Percentiles rank a stretch among this genome's conserved stretches.
phyloP scores from a whole-genome alignment of 2,329 filamentous ascomycete genomes.

The Colletotrichum sp. region DNA sequence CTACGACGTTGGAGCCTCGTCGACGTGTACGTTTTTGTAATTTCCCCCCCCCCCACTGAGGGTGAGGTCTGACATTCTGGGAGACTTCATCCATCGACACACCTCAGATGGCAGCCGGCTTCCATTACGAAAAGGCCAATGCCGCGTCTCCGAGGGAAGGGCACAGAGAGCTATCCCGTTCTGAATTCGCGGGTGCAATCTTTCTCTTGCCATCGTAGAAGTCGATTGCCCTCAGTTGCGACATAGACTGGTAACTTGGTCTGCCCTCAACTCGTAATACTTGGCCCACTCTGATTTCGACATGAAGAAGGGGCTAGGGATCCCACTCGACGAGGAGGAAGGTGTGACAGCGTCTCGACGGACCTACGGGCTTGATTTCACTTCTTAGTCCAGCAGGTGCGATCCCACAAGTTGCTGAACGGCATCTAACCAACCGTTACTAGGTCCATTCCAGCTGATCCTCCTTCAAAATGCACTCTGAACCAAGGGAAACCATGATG shows the following conservation, averaged over 20 bases:
- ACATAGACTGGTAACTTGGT: background rate
- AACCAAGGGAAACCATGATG: background rate
- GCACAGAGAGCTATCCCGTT: fast-evolving
- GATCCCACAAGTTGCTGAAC: background rate
- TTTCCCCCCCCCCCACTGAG: fast-evolving
- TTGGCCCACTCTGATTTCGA: background rate
- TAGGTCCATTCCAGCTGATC: too few relatives aligned
- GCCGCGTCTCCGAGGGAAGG: background rate
- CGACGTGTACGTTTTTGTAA: background rate
- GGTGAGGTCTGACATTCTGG: fast-evolving
- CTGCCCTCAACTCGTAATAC: fast-evolving
- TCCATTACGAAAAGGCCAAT: background rate
- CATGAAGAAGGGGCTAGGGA: background rate
- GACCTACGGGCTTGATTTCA: fast-evolving
- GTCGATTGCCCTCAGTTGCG: fast-evolving
- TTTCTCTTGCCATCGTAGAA: fast-evolving
- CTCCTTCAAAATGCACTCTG: background rate
- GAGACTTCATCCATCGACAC: background rate
- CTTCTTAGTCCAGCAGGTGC: background rate
- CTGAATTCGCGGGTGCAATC: background rate
- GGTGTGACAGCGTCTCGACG: background rate
- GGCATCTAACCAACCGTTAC: too few relatives aligned
- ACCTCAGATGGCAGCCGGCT: background rate
- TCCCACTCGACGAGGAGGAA: background rate
- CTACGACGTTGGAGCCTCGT: background rate